These are phyloP conservation scores for Calonectria montana DNA, from an alignment of 2,329 filamentous ascomycete species.

Conservation along the genomic window DNA sequence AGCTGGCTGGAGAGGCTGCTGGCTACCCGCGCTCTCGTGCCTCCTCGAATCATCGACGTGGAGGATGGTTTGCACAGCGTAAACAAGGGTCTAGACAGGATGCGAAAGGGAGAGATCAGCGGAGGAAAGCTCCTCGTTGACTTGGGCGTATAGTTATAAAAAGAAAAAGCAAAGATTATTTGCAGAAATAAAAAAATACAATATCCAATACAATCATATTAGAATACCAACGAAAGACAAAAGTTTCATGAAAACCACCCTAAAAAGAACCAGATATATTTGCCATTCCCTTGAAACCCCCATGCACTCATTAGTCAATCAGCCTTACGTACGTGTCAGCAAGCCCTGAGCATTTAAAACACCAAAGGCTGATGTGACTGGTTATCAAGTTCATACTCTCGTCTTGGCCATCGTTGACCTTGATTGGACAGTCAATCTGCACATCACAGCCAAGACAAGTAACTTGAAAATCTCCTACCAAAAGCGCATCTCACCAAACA, in stretches of 20 bases:
- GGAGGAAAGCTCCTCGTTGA: conserved; percentile 76
- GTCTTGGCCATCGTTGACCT: conserved; percentile 24
- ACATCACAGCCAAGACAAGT: conserved; percentile 23
- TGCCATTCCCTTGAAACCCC: too few relatives aligned
- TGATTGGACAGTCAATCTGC: conserved; percentile 13
- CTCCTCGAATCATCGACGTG: conserved; percentile 74
- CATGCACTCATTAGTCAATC: background rate
- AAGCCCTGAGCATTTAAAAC: conserved; percentile 19
- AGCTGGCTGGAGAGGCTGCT: conserved; percentile 77
- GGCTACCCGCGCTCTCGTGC: conserved; percentile 60
- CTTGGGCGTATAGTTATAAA: conserved; percentile 19
- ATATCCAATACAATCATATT: background rate
- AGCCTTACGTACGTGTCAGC: conserved; percentile 28
- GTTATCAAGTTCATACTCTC: conserved; percentile 28
- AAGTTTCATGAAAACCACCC: background rate
- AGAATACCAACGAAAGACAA: too few relatives aligned
- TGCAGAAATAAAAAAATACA: background rate
- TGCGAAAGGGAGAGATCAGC: conserved; percentile 74
- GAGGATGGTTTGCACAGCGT: conserved; percentile 73
- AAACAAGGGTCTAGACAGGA: conserved; percentile 74
- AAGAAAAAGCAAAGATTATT: background rate
- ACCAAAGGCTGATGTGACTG: conserved; percentile 33
- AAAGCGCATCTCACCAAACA: conserved; percentile 15
- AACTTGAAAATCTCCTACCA: background rate
- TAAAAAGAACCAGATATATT: too few relatives aligned